A percentile compares a stretch with the other conserved stretches of the same genome.
Conservation (phyloP, 2,329 filamentous ascomycete genomes). For the Clathrospora elynae region DNA sequence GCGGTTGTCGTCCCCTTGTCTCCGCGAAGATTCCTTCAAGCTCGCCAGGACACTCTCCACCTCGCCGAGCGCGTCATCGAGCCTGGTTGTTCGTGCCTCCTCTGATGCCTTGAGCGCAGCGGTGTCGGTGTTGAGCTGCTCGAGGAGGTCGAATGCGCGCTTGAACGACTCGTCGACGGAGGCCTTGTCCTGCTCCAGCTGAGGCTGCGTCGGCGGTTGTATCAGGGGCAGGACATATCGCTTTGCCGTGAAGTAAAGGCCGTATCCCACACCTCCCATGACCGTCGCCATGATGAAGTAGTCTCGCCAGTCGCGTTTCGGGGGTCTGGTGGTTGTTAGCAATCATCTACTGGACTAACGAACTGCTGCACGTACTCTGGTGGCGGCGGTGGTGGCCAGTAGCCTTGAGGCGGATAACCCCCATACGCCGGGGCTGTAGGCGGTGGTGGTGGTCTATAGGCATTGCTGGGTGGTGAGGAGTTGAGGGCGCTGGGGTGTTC, state of each 20-base stretch:
- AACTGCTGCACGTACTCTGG: constrained; percentile 53
- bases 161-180: constrained; percentile 92
- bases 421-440: constrained; percentile 56
- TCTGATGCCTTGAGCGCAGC: constrained; percentile 85
- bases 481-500: constrained; percentile 57
- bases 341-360: background rate
- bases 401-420: constrained; percentile 58
- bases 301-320: constrained; percentile 91
- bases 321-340: constrained; percentile 52
- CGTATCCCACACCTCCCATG: constrained; percentile 85
- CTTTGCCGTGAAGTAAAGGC: constrained; percentile 82
- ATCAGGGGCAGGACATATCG: constrained; percentile 92
- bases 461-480: constrained; percentile 50
- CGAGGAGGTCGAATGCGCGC: constrained; percentile 85
- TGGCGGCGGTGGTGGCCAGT: constrained; percentile 59
- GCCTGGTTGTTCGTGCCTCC: constrained; percentile 77
- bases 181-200: constrained; percentile 92
- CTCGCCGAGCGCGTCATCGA: constrained; percentile 81
- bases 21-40: constrained; percentile 78
- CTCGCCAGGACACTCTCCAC: constrained; percentile 82
- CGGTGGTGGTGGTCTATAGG: constrained; percentile 54
- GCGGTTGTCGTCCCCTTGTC: constrained; percentile 85
- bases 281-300: constrained; percentile 99
- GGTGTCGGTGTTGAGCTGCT: constrained; percentile 90
- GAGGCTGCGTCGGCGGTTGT: constrained; percentile 88